Evolutionary conservation across 2,329 filamentous ascomycete species (phyloP).

Genomic region (Aspergillus oerlinghausenensis): DNA sequence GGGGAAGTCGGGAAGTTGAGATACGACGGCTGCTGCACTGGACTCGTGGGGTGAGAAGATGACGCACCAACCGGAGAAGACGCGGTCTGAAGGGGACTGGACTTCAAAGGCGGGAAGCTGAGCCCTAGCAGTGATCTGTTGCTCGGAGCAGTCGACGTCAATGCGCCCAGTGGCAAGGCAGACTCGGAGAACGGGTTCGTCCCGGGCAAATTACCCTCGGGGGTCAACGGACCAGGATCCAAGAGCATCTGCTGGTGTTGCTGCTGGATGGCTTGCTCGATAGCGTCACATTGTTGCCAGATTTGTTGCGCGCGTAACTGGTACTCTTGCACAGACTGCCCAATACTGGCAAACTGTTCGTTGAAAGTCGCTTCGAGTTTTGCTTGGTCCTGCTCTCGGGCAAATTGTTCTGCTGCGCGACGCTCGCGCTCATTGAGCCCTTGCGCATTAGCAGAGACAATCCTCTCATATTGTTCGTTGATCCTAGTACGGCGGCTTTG

Average conservation of each 20-base stretch:
- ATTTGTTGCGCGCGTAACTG: slow-evolving; percentile 40
- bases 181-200: slow-evolving; percentile 40
- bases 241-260: slow-evolving; percentile 43
- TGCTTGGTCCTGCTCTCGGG: slow-evolving; percentile 43
- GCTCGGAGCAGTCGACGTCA: slow-evolving; percentile 27
- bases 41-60: slow-evolving; percentile 32
- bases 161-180: slow-evolving; percentile 15
- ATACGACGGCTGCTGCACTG: slow-evolving; percentile 28
- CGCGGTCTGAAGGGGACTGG: slow-evolving; percentile 32
- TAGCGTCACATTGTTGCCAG: slow-evolving; percentile 40
- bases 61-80: slow-evolving; percentile 30
- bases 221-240: slow-evolving; percentile 48
- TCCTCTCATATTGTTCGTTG: slow-evolving; percentile 58
- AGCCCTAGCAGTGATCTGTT: slow-evolving; percentile 32
- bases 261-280: slow-evolving; percentile 43
- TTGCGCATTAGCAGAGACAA: slow-evolving; percentile 55
- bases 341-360: slow-evolving; percentile 40
- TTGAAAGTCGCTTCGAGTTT: slow-evolving; percentile 41
- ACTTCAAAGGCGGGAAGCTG: slow-evolving; percentile 31
- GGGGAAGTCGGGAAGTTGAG: slow-evolving; percentile 32
- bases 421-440: slow-evolving; percentile 52
- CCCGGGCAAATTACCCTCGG: slow-evolving; percentile 56
- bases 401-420: slow-evolving; percentile 44
- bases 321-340: slow-evolving; percentile 41
- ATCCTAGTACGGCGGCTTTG: slow-evolving; percentile 54